These are phyloP conservation scores for Leccinum angustisporum DNA, from an alignment of 1,284 basidiomycete genomes.

Conservation along the genomic window DNA sequence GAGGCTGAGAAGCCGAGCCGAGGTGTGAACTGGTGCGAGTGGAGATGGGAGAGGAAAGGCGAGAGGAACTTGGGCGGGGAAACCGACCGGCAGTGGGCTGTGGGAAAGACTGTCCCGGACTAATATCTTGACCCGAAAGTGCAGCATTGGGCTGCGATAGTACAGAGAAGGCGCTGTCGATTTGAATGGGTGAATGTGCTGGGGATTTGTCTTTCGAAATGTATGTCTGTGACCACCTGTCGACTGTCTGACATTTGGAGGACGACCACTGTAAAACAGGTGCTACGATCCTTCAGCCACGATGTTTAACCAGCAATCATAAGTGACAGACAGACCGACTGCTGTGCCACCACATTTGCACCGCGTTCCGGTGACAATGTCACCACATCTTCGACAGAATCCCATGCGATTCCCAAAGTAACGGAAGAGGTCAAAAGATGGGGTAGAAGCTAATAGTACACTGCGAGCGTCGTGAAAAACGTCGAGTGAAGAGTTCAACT, in stretches of 20 bases:
- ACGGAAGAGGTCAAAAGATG: neutral
- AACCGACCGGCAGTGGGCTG: conserved; percentile 44
- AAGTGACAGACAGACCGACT: conserved; percentile 56
- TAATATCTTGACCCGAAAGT: conserved; percentile 7
- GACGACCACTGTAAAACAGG: conserved; percentile 65
- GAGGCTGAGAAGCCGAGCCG: conserved; percentile 49
- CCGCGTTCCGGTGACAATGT: conserved; percentile 66
- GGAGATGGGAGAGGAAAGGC: conserved; percentile 36
- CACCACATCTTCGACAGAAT: conserved; percentile 78
- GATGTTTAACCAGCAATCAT: conserved; percentile 1
- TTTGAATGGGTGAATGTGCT: conserved; percentile 26
- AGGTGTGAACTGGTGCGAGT: conserved; percentile 60
- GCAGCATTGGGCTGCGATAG: conserved; percentile 15
- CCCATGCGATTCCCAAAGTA: conserved; percentile 48
- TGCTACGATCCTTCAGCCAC: conserved; percentile 42
- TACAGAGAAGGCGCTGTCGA: conserved; percentile 19
- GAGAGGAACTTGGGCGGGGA: conserved; percentile 46
- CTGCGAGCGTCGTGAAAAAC: conserved; percentile 4
- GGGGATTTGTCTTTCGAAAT: conserved; percentile 52
- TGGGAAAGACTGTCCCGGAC: conserved; percentile 13
- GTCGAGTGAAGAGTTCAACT: conserved; percentile 12
- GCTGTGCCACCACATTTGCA: conserved; percentile 76
- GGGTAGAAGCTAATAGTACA: neutral
- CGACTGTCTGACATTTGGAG: conserved; percentile 45
- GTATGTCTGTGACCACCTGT: conserved; percentile 78